phyloP scores from a whole-genome alignment of 768 basidiomycete genomes.

The Gloeostereum incarnatum region DNA sequence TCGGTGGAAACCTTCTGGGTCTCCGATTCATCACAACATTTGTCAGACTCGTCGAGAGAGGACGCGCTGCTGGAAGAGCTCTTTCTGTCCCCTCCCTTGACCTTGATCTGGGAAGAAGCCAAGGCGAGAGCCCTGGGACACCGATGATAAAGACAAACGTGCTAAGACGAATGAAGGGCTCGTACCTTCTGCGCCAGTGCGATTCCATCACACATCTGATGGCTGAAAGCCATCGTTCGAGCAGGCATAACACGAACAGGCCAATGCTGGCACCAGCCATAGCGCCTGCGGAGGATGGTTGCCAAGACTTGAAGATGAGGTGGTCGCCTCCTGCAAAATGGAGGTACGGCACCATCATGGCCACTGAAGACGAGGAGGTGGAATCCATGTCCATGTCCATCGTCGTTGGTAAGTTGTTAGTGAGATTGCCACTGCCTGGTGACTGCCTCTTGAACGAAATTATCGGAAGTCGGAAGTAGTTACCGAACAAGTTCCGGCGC shows the following conservation, averaged over 20 bases:
- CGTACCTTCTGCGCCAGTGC: slow-evolving; percentile 54
- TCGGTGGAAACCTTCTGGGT: slow-evolving; percentile 6
- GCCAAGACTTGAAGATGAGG: slow-evolving; percentile 61
- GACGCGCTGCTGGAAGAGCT: background rate
- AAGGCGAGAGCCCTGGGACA: slow-evolving; percentile 2
- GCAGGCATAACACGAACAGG: slow-evolving; percentile 54
- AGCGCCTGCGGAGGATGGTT: slow-evolving; percentile 58
- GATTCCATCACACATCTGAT: slow-evolving; percentile 40
- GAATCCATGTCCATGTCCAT: slow-evolving; percentile 1
- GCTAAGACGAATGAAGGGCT: background rate
- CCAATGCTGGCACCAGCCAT: slow-evolving; percentile 71
- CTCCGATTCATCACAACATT: slow-evolving; percentile 4
- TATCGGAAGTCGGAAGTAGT: too few relatives aligned
- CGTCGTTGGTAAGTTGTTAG: too few relatives aligned
- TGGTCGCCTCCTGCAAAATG: slow-evolving; percentile 61
- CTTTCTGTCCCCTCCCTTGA: background rate
- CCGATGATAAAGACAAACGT: background rate
- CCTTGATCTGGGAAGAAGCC: background rate
- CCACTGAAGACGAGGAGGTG: background rate
- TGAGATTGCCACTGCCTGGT: too few relatives aligned
- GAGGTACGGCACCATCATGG: slow-evolving; percentile 57
- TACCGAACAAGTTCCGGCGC: too few relatives aligned
- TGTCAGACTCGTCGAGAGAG: background rate
- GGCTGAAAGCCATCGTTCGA: slow-evolving; percentile 64
- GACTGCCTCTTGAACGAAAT: too few relatives aligned